phyloP scores from a whole-genome alignment of 208 protist genomes.

The Crithidia expoeki region DNA sequence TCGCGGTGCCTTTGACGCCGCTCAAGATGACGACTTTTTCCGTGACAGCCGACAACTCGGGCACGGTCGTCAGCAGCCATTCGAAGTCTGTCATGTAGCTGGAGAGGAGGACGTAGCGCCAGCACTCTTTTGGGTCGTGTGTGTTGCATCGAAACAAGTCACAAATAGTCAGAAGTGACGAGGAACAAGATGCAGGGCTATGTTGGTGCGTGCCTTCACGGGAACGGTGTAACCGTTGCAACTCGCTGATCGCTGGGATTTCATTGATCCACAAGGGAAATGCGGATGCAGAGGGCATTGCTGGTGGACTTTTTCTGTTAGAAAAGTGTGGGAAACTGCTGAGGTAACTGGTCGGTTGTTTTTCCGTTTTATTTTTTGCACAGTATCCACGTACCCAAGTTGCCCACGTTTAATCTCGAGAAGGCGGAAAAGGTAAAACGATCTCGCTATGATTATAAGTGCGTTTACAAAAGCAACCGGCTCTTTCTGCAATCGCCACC shows the following conservation, averaged over 20 bases:
- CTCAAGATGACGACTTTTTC: slow-evolving; percentile 54
- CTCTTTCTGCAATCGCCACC: no score
- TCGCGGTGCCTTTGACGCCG: slow-evolving; percentile 53
- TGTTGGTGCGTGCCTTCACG: no score
- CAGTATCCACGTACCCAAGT: no score
- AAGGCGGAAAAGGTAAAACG: no score
- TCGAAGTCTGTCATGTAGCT: slow-evolving; percentile 78
- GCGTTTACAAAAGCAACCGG: no score
- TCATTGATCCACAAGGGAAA: slow-evolving; percentile 70
- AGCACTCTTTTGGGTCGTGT: slow-evolving; percentile 43
- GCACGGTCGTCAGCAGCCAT: slow-evolving; percentile 57
- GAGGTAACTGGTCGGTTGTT: no score
- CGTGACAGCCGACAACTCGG: slow-evolving; percentile 37
- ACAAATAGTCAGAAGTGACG: slow-evolving; percentile 29
- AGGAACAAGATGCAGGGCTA: neutral
- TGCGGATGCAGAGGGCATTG: neutral
- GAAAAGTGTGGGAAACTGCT: no score
- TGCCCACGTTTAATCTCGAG: no score
- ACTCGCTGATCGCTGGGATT: slow-evolving; percentile 26
- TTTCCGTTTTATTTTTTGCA: no score
- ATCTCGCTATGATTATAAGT: no score
- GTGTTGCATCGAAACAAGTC: slow-evolving; percentile 63
- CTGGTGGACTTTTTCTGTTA: neutral
- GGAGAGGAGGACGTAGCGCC: slow-evolving; percentile 59
- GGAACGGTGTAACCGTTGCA: neutral